Conservation (phyloP, 768 basidiomycete species). For the Boletus bicolor region DNA sequence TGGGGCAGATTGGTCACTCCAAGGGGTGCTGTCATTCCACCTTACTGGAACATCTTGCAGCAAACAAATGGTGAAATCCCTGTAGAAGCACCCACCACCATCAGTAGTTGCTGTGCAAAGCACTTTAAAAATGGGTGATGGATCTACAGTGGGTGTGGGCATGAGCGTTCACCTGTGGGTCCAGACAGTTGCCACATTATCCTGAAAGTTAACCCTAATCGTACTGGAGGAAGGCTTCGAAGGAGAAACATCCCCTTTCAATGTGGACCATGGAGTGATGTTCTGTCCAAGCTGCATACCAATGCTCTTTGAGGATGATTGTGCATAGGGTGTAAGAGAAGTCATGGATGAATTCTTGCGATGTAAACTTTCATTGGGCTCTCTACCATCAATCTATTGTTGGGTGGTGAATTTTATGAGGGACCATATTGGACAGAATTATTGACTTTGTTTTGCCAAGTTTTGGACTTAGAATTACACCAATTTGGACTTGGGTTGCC, state of each 20-base stretch:
- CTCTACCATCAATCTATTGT: constrained; percentile 26
- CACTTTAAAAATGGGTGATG: constrained; percentile 56
- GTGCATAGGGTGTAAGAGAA: constrained; percentile 51
- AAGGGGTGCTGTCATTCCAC: too few relatives aligned
- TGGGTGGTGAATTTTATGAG: constrained; percentile 29
- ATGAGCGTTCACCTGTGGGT: constrained; percentile 55
- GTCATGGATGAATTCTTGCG: constrained; percentile 40
- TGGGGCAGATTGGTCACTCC: too few relatives aligned
- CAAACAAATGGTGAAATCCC: constrained; percentile 24
- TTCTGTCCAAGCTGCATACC: constrained; percentile 44
- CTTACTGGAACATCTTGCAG: background rate
- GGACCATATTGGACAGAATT: too few relatives aligned
- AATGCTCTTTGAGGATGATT: constrained; percentile 24
- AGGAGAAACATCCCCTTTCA: constrained; percentile 40
- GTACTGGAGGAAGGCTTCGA: constrained; percentile 30
- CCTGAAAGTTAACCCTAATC: constrained; percentile 24
- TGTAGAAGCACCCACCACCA: constrained; percentile 23
- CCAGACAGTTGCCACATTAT: constrained; percentile 19
- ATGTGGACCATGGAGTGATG: constrained; percentile 60
- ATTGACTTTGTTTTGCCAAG: too few relatives aligned
- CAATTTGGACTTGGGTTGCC: too few relatives aligned
- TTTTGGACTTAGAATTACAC: too few relatives aligned
- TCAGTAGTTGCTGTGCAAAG: constrained; percentile 45
- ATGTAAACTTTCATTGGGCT: constrained; percentile 39
- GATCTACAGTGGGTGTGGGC: constrained; percentile 56